phyloP scores from a whole-genome alignment of 352 stramenopile genomes.

The Pythium sp. region DNA sequence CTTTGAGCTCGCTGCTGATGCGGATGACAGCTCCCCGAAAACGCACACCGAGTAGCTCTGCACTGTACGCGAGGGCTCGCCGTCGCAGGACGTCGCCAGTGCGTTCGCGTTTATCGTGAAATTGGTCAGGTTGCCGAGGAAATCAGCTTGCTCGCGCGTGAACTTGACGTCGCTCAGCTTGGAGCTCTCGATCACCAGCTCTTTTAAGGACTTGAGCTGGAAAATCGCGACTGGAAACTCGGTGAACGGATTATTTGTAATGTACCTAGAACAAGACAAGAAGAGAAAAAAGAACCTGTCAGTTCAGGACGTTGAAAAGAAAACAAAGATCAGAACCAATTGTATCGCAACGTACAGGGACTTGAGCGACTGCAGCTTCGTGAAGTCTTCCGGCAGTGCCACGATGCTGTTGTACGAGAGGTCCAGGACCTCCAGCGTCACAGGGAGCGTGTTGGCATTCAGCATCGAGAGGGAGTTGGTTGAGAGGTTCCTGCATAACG shows the following conservation, averaged over 20 bases:
- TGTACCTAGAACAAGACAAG: background rate
- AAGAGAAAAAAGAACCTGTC: background rate
- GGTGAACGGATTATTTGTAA: conserved; percentile 16
- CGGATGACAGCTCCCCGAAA: background rate
- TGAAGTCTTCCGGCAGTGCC: conserved; percentile 13
- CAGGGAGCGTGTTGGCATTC: background rate
- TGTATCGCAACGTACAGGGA: conserved; percentile 11
- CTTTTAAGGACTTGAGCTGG: conserved; percentile 16
- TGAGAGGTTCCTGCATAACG: conserved; percentile 17
- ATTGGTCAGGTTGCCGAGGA: conserved; percentile 24
- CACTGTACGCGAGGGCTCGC: conserved; percentile 2
- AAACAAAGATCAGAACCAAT: background rate
- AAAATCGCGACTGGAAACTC: conserved; percentile 21
- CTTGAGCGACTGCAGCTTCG: conserved; percentile 16
- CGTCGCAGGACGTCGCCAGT: conserved; percentile 23
- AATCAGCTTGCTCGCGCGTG: conserved; percentile 22
- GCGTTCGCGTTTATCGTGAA: conserved; percentile 27
- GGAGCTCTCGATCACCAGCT: conserved; percentile 24
- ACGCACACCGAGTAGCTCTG: conserved; percentile 30
- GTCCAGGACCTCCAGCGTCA: conserved; percentile 16
- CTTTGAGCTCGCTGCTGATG: background rate
- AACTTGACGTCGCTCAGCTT: conserved; percentile 25
- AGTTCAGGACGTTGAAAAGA: background rate
- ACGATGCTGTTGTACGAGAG: conserved; percentile 15
- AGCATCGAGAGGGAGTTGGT: conserved; percentile 17